These are phyloP conservation scores for Nitzschia inconspicua DNA, from an alignment of 108 stramenopile genomes.

Conservation along the genomic window DNA sequence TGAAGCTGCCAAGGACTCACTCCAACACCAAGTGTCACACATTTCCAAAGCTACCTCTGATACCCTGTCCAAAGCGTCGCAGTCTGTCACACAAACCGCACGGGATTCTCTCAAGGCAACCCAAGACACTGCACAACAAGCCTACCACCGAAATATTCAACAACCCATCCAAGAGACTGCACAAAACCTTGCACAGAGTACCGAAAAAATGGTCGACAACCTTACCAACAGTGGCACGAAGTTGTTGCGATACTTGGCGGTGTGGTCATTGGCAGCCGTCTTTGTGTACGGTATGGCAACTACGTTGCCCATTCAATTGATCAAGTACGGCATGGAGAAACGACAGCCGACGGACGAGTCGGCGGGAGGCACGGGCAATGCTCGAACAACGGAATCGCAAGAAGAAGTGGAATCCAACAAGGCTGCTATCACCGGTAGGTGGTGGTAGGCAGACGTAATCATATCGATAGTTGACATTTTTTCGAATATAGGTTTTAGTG, in stretches of 20 bases:
- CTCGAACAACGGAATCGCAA: no score
- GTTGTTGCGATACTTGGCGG: constrained; percentile 41
- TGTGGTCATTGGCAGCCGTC: constrained; percentile 68
- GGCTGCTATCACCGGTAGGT: no score
- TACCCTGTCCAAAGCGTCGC: neutral
- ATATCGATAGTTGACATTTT: no score
- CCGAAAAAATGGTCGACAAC: neutral
- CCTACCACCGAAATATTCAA: neutral
- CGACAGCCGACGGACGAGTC: no score
- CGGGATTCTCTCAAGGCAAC: neutral
- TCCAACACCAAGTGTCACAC: neutral
- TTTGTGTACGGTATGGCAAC: constrained; percentile 68
- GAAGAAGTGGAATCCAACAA: no score
- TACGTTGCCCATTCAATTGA: constrained; percentile 49
- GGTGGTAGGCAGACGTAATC: no score
- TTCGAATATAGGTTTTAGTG: no score
- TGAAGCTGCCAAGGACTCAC: neutral
- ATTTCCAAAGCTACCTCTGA: neutral
- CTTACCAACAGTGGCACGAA: neutral
- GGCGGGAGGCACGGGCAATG: no score
- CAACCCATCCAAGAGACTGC: neutral
- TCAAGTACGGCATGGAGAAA: constrained; percentile 29
- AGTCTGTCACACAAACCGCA: neutral
- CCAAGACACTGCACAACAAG: neutral
- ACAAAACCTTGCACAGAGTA: neutral